Conservation (phyloP, 2,329 filamentous ascomycete genomes). For the Claviceps arundinis region DNA sequence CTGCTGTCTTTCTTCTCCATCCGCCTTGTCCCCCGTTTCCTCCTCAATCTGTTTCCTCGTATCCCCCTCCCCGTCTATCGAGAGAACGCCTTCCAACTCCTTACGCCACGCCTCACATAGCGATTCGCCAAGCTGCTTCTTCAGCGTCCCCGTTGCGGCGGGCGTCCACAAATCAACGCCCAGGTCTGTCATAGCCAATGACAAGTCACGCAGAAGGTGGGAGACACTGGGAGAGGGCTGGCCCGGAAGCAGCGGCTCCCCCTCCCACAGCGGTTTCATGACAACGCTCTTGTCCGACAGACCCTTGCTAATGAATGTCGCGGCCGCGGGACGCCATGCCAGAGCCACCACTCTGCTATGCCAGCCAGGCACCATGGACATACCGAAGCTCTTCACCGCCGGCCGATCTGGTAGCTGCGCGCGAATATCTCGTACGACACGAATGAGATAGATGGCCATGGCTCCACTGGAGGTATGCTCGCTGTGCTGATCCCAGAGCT, state of each 20-base stretch:
- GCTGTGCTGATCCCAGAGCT: constrained; percentile 34
- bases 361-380: constrained; percentile 47
- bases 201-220: constrained; percentile 53
- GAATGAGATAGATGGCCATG: constrained; percentile 54
- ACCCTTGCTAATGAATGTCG: constrained; percentile 29
- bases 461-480: constrained; percentile 34
- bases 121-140: constrained; percentile 37
- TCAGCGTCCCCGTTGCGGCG: constrained; percentile 49
- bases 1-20: constrained; percentile 6
- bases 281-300: constrained; percentile 36
- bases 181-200: constrained; percentile 50
- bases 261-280: constrained; percentile 67
- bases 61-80: constrained; percentile 6
- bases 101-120: constrained; percentile 37
- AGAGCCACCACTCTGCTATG: constrained; percentile 46
- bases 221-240: constrained; percentile 69
- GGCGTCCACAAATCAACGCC: constrained; percentile 76
- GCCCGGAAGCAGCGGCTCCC: constrained; percentile 56
- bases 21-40: constrained; percentile 2
- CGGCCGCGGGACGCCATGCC: constrained; percentile 36
- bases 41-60: neutral
- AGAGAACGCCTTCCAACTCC: constrained; percentile 21
- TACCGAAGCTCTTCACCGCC: constrained; percentile 40
- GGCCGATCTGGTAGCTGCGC: constrained; percentile 45
- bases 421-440: constrained; percentile 62